Conservation (phyloP, 257 asterid species). For the Agastache rugosa region DNA sequence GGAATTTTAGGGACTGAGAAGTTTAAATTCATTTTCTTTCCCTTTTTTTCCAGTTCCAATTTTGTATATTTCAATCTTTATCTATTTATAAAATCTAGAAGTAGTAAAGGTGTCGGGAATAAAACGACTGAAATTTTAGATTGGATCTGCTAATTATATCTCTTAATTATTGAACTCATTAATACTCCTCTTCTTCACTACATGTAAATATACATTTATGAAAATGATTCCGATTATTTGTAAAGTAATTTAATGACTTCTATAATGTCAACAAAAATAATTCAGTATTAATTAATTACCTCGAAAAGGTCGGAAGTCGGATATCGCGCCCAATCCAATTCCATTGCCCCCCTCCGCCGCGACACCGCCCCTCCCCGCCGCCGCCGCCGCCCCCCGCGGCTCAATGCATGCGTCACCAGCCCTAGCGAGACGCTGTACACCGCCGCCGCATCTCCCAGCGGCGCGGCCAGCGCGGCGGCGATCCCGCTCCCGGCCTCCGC, state of each 20-base stretch:
- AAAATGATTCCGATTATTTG: neutral
- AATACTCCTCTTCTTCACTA: neutral
- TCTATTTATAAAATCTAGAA: neutral
- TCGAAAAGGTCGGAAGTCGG: conserved; percentile 28
- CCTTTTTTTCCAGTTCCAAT: too few relatives aligned
- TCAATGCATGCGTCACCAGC: conserved; percentile 44
- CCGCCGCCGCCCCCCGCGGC: conserved; percentile 25
- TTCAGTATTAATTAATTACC: conserved; percentile 29
- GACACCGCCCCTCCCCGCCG: conserved; percentile 25
- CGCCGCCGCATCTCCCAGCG: conserved; percentile 39
- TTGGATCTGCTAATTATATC: neutral
- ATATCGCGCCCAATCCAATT: conserved; percentile 36
- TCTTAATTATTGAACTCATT: neutral
- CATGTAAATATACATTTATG: neutral
- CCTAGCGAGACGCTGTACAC: conserved; percentile 49
- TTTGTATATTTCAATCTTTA: too few relatives aligned
- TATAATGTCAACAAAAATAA: neutral
- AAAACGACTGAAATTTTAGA: neutral
- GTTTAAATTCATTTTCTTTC: too few relatives aligned
- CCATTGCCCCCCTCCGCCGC: conserved; percentile 21
- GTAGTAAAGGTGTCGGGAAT: neutral
- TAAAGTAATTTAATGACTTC: too few relatives aligned
- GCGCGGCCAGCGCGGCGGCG: conserved; percentile 32
- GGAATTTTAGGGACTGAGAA: too few relatives aligned
- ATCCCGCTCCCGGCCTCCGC: conserved; percentile 42